A percentile compares a stretch with the other conserved stretches of the same genome.
These are phyloP conservation scores for Paracoccidioides lutzii DNA, from an alignment of 2,329 filamentous ascomycete species.

Conservation along the genomic window DNA sequence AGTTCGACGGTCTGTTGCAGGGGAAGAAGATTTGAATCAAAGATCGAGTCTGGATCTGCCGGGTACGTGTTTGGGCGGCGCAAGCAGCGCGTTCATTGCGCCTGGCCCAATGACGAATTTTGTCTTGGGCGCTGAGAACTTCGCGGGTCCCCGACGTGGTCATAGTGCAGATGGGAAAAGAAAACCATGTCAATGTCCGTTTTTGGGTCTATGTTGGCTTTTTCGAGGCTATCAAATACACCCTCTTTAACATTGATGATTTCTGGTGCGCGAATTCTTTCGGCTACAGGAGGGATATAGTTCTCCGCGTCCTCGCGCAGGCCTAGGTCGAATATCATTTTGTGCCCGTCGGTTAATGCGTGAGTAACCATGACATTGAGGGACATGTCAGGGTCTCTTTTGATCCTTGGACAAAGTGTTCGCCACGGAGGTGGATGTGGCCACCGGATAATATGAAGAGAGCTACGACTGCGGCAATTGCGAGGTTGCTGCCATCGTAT, in stretches of 20 bases:
- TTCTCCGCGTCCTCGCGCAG: slow-evolving; percentile 21
- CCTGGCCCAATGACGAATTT: slow-evolving; percentile 17
- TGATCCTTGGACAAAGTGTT: slow-evolving; percentile 1
- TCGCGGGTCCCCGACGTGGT: slow-evolving; percentile 18
- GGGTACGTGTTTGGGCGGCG: slow-evolving; percentile 12
- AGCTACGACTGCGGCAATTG: neutral
- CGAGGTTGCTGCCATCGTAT: neutral
- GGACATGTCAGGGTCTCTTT: neutral
- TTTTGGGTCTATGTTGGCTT: slow-evolving; percentile 7
- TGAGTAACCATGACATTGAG: slow-evolving; percentile 7
- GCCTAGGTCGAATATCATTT: slow-evolving; percentile 21
- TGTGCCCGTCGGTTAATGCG: slow-evolving; percentile 4
- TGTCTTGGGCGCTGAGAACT: slow-evolving; percentile 14
- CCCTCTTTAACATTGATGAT: slow-evolving; percentile 14
- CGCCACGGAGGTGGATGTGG: slow-evolving; percentile 2
- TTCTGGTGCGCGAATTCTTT: slow-evolving; percentile 6
- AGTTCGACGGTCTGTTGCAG: slow-evolving; percentile 14
- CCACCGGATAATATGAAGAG: slow-evolving; percentile 2
- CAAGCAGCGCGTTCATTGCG: slow-evolving; percentile 10
- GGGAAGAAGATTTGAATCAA: slow-evolving; percentile 11
- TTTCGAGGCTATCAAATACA: slow-evolving; percentile 16
- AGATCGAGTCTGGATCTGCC: slow-evolving; percentile 12
- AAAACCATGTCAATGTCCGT: slow-evolving; percentile 18
- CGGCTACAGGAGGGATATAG: slow-evolving; percentile 13
- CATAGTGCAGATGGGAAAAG: slow-evolving; percentile 21